Conservation (phyloP, 2,329 filamentous ascomycete genomes). For the Graphilbum ipis-grandicollis region DNA sequence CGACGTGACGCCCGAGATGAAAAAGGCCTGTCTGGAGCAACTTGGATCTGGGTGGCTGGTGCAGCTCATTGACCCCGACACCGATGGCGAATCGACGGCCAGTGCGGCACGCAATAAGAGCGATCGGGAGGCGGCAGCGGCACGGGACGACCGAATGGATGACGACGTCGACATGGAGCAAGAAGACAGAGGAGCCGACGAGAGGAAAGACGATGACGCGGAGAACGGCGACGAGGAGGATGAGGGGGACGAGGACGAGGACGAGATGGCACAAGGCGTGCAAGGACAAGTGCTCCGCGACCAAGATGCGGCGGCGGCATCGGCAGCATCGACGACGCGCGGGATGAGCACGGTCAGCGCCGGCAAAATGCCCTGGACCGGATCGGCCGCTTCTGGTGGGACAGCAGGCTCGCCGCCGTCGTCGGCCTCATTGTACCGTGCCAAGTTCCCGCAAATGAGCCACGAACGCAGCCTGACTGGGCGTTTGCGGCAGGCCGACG, state of each 20-base stretch:
- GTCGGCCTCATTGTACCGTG: neutral
- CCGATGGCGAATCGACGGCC: slow-evolving; percentile 34
- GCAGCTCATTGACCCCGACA: slow-evolving; percentile 52
- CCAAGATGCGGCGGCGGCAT: too few relatives aligned
- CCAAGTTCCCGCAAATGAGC: slow-evolving; percentile 4
- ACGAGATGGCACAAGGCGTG: too few relatives aligned
- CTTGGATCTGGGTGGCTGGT: slow-evolving; percentile 68
- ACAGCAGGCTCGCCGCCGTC: neutral
- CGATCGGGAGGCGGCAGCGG: too few relatives aligned
- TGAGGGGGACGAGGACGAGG: slow-evolving; percentile 18
- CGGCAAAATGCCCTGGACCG: slow-evolving; percentile 5
- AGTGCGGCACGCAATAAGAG: too few relatives aligned
- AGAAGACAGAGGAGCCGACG: too few relatives aligned
- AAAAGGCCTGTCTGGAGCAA: slow-evolving; percentile 60
- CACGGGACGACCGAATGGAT: neutral
- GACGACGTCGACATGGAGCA: slow-evolving; percentile 7
- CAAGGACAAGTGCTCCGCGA: too few relatives aligned
- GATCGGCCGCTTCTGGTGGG: too few relatives aligned
- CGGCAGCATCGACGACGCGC: slow-evolving; percentile 4
- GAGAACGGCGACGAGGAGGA: slow-evolving; percentile 14
- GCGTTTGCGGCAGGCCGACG: slow-evolving; percentile 30
- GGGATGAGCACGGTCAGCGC: slow-evolving; percentile 2
- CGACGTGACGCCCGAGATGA: slow-evolving; percentile 51
- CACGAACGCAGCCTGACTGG: slow-evolving; percentile 16
- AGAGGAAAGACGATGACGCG: slow-evolving; percentile 43